Conservation (phyloP, 108 stramenopile genomes). For the Thalassiosira profunda region DNA sequence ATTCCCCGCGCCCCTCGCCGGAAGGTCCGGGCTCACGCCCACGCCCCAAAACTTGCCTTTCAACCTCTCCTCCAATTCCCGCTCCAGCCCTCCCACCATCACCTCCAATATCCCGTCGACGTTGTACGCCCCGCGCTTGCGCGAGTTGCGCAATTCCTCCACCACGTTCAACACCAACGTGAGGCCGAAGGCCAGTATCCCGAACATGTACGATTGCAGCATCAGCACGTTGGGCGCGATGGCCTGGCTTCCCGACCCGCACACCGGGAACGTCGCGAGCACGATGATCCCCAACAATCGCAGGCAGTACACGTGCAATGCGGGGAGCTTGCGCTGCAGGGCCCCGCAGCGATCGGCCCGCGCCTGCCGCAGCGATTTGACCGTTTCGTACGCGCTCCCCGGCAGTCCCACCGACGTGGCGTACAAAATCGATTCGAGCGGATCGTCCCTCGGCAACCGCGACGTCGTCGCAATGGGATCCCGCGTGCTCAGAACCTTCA, state of each 20-base stretch:
- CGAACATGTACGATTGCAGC: conserved; percentile 53
- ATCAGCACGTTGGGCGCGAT: conserved; percentile 44
- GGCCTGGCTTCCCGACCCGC: conserved; percentile 49
- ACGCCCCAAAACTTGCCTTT: conserved; percentile 35
- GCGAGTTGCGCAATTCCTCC: conserved; percentile 46
- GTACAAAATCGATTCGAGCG: conserved; percentile 53
- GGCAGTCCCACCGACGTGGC: conserved; percentile 59
- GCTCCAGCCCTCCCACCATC: conserved; percentile 49
- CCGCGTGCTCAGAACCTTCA: conserved; percentile 27
- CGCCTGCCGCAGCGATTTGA: conserved; percentile 46
- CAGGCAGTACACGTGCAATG: conserved; percentile 39
- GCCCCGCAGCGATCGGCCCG: conserved; percentile 51
- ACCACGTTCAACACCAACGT: conserved; percentile 48
- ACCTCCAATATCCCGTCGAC: conserved; percentile 48
- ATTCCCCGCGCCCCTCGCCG: conserved; percentile 4
- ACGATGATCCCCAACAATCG: conserved; percentile 42
- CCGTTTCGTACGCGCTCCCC: conserved; percentile 48
- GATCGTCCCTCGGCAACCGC: conserved; percentile 50
- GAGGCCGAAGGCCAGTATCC: conserved; percentile 48
- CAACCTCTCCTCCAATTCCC: conserved; percentile 38
- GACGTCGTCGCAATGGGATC: conserved; percentile 33
- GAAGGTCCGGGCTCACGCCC: conserved; percentile 29
- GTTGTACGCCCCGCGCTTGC: conserved; percentile 47
- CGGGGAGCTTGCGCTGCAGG: conserved; percentile 52
- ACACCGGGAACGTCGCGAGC: conserved; percentile 43